Conservation (phyloP, 805 yeast genomes). For the Cyberlindnera xishuangbannaensis region DNA sequence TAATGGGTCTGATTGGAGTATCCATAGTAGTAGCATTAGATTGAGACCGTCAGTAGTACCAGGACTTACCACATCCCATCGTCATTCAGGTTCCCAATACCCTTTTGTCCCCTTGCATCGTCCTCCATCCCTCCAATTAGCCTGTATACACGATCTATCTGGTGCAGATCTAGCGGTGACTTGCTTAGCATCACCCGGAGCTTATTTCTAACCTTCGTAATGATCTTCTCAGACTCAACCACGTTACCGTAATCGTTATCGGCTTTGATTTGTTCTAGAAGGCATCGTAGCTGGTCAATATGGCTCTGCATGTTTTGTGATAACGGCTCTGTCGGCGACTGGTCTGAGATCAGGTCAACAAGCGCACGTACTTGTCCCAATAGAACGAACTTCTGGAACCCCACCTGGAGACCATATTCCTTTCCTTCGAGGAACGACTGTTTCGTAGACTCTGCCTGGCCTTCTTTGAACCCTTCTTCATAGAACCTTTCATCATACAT, state of each 20-base stretch:
- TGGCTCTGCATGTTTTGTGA: slow-evolving; percentile 34
- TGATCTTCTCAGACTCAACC: slow-evolving; percentile 43
- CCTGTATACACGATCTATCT: slow-evolving; percentile 12
- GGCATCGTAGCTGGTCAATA: slow-evolving; percentile 23
- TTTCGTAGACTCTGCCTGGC: slow-evolving; percentile 51
- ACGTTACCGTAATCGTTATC: slow-evolving; percentile 53
- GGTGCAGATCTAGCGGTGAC: neutral
- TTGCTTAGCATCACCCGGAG: slow-evolving; percentile 25
- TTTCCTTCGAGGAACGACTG: slow-evolving; percentile 72
- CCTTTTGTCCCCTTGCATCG: slow-evolving; percentile 12
- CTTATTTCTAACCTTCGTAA: slow-evolving; percentile 55
- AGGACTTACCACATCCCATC: slow-evolving; percentile 24
- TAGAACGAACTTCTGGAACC: slow-evolving; percentile 62
- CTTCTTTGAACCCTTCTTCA: slow-evolving; percentile 66
- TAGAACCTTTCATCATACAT: slow-evolving; percentile 52
- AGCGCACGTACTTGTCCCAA: slow-evolving; percentile 70
- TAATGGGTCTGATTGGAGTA: neutral
- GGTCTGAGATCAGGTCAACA: too few relatives aligned
- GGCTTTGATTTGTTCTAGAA: slow-evolving; percentile 29
- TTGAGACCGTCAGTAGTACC: too few relatives aligned
- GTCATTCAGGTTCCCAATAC: slow-evolving; percentile 19
- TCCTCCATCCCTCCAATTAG: slow-evolving; percentile 16
- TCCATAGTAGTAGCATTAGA: neutral
- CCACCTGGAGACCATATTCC: slow-evolving; percentile 77
- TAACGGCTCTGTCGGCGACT: too few relatives aligned